Evolutionary conservation across 2,329 filamentous ascomycete genomes (phyloP).

Genomic region (Pestalotiopsis sp.): DNA sequence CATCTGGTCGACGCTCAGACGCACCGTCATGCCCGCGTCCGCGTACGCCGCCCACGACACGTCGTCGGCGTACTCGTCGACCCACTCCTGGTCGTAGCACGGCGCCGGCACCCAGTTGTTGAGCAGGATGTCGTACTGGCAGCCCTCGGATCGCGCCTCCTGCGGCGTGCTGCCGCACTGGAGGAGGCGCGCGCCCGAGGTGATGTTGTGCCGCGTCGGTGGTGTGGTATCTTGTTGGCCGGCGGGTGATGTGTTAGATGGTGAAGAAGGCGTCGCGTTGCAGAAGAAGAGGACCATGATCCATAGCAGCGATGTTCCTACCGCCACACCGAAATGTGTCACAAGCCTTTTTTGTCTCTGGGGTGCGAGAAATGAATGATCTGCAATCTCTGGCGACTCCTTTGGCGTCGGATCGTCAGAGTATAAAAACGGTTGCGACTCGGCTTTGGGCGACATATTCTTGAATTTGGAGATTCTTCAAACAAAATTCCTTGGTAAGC

Average conservation of each 20-base stretch:
- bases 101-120: conserved; percentile 27
- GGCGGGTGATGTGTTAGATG: neutral
- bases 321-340: conserved; percentile 19
- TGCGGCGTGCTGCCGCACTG: conserved; percentile 22
- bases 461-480: neutral
- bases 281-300: conserved; percentile 18
- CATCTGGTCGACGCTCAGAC: conserved; percentile 23
- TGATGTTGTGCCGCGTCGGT: conserved; percentile 20
- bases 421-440: conserved; percentile 5
- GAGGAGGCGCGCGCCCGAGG: conserved; percentile 17
- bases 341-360: neutral
- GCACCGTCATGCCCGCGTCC: conserved; percentile 25
- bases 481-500: neutral
- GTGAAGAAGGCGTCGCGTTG: neutral
- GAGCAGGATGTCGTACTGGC: conserved; percentile 27
- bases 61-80: conserved; percentile 29
- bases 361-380: neutral
- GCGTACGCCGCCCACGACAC: conserved; percentile 24
- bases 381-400: neutral
- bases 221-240: neutral
- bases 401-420: neutral
- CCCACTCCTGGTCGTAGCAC: conserved; percentile 24
- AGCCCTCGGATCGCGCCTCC: conserved; percentile 20
- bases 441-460: neutral
- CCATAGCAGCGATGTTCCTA: conserved; percentile 26